Evolutionary conservation across 2,329 filamentous ascomycete species (phyloP), one percentile per base, ranked within the genome.

Genomic region (Pestalotiopsis sp.): DNA sequence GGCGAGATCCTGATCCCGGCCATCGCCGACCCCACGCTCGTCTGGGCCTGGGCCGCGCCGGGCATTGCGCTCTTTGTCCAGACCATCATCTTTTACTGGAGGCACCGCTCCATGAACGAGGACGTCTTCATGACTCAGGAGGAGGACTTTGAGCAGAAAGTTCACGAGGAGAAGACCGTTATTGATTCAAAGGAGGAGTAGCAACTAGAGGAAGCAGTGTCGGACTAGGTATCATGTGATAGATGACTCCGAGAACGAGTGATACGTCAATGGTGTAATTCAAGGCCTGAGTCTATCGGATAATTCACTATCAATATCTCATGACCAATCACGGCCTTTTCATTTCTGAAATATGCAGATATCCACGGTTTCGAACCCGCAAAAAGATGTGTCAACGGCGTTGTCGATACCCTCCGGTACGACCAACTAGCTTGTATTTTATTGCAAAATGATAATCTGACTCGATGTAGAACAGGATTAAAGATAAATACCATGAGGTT

Each of bases 41-140:
- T 84, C 3, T 85, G 82, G 25, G 52, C 65, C 20, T 66, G 65
- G 65, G 65, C 65, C 17, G 65, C 65, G 7, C 65, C 65, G 3
- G 82, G 82, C 2, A 84, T 87, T 59, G 84, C 82, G 6, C 79
- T 86, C 2, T 80, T 78, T 52, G 75, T 83, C 3, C 82, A 87
- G 73, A 85, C 83, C 0, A 73, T 83, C 31, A 72, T 86, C 66
- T 87, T 87, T 73, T 84, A 79, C 76, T 82, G 80, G 75, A 75
- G 80, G 27, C 85, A 86, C 72, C 80, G 76, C 36, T 74, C 81
- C 60, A 74, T 87, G 36, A 84, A 87, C 65, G 73, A 84, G n/a
- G 84, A 86, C 45, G 78, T 79, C n/a, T 86, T 83, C 74, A 82
- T 79, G 74, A 78, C 75, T 3, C 72, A 75, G 25, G 71, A 75